Base-by-base conservation (phyloP, 208 protist genomes). In the Acanthamoeba royreba region DNA sequence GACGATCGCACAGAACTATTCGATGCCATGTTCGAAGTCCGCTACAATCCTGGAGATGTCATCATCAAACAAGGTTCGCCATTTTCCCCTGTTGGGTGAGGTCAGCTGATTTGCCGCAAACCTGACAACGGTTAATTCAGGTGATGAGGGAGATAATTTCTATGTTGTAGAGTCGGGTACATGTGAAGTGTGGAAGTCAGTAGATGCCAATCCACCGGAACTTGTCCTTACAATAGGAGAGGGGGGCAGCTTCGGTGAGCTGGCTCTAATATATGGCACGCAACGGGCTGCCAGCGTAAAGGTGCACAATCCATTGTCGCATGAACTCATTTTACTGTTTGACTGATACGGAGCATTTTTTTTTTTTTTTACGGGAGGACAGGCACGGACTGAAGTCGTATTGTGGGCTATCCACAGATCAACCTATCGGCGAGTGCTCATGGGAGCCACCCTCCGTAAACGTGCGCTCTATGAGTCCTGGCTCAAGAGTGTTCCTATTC, bases 251-350 rank as follows among this genome's bases (percentile, higher is more conserved):
- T 98, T 98, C 92, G 97, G 97, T 31, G 97, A 98, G 92, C 94
- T 98, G 1, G 97, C 97, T 4, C 94, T 98, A 28, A 97, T 98
- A 94, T 98, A 97, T 85, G 92, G 95, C 90, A 72, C 46, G 3
- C 72, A 49, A 25, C 43, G 93, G 25, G 88, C 93, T 90, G 93
- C 93, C 42, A 91, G 66, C 52, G 83, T 95, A 38, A 95, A 94
- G 66, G 90, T 93, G 40, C n/a, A 40, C 17, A n/a, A 11, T 28
- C 7, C n/a, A 17, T 33, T 86, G 17, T 35, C 49, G 49, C 15
- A 58, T 58, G 15, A 58, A 22, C 49, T 58, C 15, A n/a, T 58
- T 22, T 22, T n/a, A 13, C 49, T 58, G 49, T 22, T 58, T 22
- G 22, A 22, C 13, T 22, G 15, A 13, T 13, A 13, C 49, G 49